These are phyloP conservation scores for Suillus tomentosus DNA, from an alignment of 768 basidiomycete genomes.

Conservation along the genomic window DNA sequence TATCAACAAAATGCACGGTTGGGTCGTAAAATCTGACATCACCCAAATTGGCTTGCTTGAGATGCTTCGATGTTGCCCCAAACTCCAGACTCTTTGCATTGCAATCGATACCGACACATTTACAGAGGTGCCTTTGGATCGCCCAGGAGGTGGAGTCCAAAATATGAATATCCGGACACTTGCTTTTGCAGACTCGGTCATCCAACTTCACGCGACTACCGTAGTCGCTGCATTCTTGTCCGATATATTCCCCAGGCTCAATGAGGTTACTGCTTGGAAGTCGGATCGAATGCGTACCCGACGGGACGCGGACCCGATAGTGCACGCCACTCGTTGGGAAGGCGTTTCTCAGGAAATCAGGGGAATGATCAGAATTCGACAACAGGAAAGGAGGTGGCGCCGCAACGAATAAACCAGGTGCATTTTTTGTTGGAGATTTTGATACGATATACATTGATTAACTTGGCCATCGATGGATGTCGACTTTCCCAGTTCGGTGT, in stretches of 20 bases:
- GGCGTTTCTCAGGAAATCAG: background rate
- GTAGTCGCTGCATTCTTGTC: conserved; percentile 4
- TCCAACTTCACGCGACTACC: background rate
- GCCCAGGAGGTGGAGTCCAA: background rate
- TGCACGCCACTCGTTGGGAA: background rate
- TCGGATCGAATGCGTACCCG: conserved; percentile 3
- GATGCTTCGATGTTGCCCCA: background rate
- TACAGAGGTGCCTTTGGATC: background rate
- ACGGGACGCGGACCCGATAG: background rate
- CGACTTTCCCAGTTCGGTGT: background rate
- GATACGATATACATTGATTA: background rate
- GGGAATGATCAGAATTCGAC: conserved; percentile 3
- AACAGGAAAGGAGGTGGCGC: background rate
- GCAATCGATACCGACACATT: conserved; percentile 3
- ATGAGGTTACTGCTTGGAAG: conserved; percentile 1
- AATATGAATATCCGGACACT: background rate
- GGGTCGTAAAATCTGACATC: background rate
- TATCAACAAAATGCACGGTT: background rate
- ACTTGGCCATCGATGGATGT: background rate
- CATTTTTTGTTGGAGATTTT: background rate
- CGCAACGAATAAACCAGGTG: background rate
- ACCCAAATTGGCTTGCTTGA: background rate
- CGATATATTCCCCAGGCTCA: conserved; percentile 1
- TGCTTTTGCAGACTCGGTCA: background rate
- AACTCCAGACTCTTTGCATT: background rate